Evolutionary conservation across 129 eudicot species (phyloP).

Genomic region (Glebionis coronaria): DNA sequence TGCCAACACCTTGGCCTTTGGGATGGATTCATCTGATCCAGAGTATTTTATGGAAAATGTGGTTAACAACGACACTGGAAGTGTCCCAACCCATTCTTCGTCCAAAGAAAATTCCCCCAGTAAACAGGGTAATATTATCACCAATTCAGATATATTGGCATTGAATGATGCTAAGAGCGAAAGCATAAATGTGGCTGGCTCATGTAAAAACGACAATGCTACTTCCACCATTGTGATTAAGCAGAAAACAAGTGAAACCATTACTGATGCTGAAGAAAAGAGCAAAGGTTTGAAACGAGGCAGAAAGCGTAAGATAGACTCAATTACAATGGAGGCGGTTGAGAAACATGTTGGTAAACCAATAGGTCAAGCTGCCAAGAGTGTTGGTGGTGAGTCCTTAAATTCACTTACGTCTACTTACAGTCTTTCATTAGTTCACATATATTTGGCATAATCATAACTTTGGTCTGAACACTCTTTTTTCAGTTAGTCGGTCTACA

Average conservation of each 20-base stretch:
- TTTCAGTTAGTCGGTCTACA: no score
- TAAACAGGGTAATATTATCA: no score
- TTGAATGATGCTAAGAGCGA: no score
- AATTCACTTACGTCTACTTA: not conserved
- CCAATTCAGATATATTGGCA: no score
- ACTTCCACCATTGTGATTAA: conserved; percentile 2
- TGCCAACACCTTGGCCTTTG: not conserved
- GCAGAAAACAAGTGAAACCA: not conserved
- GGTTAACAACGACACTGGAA: not conserved
- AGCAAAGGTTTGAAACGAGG: no score
- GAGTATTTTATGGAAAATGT: not conserved
- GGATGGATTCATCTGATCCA: not conserved
- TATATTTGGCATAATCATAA: not conserved
- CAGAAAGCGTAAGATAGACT: no score
- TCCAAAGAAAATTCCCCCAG: no score
- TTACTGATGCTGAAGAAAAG: no score
- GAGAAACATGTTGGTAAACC: no score
- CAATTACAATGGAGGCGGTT: no score
- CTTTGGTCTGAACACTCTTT: not conserved
- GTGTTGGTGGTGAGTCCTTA: conserved; percentile 3
- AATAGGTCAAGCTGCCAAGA: conserved; percentile 11
- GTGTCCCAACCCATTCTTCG: no score
- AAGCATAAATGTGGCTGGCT: not conserved
- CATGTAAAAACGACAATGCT: not conserved
- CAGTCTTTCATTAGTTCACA: not conserved